Base-by-base conservation (phyloP, 2,329 filamentous ascomycete genomes). In the Fusarium subglutinans region DNA sequence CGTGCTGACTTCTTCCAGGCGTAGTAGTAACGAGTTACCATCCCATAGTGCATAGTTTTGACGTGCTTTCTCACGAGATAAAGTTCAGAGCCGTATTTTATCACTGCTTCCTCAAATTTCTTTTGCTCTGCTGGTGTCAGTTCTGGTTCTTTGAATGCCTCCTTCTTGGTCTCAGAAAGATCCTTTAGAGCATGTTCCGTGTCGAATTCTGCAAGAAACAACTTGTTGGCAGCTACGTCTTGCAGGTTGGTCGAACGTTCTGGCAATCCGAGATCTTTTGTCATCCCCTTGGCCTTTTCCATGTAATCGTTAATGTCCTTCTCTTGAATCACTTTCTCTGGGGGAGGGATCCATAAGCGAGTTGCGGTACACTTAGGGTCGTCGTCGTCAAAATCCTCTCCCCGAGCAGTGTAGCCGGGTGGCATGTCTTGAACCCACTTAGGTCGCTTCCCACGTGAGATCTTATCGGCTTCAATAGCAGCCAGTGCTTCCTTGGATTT, bases 401-500 rank as follows among this genome's bases (percentile, higher is more conserved):
- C 96, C 67, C 96, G 92, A 58, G 89, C 89, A 24, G 97, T 88
- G 80, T 97, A 99, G 12, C 96, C 96, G 8, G 90, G 84, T 2
- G 96, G 96, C 80, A 96, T 94, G 77, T 98, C 96, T 85, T 97
- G 92, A 38, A 98, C 89, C 94, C 95, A 98, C 82, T 95, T 96
- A 2, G 96, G 96, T 26, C 95, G 91, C 73, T 92, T 94, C 63
- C 95, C 94, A 69, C 91, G 91, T 74, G 92, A 90, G 45, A 91
- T 87, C 76, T 93, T 95, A 74, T 98, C 94, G 13, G 92, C 92
- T 82, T 98, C 96, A 12, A 95, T 86, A 6, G 92, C 92, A 41
- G 94, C 93, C 61, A 93, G 85, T 2, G 92, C 90, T 76, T 98
- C 95, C 81, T 96, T 97, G 33, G 92, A 91, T 77, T 95, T 96